Base-by-base conservation (phyloP, 176 grass and related monocot genomes). In the Hsuehochloa calcarea region DNA sequence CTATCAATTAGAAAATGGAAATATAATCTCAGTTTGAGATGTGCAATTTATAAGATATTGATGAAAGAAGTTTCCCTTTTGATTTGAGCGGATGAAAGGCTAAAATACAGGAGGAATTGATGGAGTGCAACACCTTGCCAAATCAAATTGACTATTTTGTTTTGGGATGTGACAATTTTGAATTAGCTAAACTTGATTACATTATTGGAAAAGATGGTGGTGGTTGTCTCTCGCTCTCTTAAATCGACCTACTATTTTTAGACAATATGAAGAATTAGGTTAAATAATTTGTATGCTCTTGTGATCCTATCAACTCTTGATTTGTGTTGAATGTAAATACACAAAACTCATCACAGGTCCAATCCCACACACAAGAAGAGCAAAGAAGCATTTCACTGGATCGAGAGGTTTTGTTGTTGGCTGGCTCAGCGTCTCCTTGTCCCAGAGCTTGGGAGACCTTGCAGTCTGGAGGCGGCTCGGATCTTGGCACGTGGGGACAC, bases 61-160 rank as follows among this genome's bases (percentile, higher is more conserved):
- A 81, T 20, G n/a, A n/a, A 72, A 50, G 15, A 40, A 6, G 1
- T 61, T 88, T 82, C 52, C 59, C 25, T 74, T 73, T 85, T 27
- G 10, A 59, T 85, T 70, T 79, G 7, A 77, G 81, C 78, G 93
- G 94, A 97, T 91, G 89, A 93, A 91, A 97, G 91, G 66, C 86
- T 92, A 88, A 93, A 85, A 82, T 97, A 93, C 80, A 85, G 40
- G 82, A 88, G 65, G 89, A 97, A 93, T 22, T 97, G 70, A 41
- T 93, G 87, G 89, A 90, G 72, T 96, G 58, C 65, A 93, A 87
- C 13, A 71, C 47, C 81, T 35, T 22, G 61, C 8, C 38, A 45
- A 75, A 60, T 75, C 77, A 59, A 86, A 83, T 84, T 74, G n/a
- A n/a, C 54, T 77, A 40, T 75, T 72, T 60, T 40, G 16, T 29